Evolutionary conservation across 2,329 filamentous ascomycete genomes (phyloP), one percentile per base, ranked within the genome.

Genomic region (Laburnicola sp.): DNA sequence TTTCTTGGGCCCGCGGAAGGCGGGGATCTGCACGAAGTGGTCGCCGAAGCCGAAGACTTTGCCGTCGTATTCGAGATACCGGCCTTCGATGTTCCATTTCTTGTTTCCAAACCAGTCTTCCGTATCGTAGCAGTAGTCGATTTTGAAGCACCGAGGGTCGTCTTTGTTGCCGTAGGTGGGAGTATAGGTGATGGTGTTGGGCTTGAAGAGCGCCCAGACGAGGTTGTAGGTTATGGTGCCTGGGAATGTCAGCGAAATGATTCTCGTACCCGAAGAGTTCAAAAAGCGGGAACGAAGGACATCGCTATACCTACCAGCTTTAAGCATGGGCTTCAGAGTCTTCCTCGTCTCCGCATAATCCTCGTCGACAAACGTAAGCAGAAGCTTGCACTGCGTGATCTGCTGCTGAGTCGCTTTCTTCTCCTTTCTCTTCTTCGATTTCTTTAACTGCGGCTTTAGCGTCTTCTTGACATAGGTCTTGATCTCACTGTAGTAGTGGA

Each of bases 151-250:
- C 11, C 89, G 83, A 2, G 90, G 88, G 62, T 94, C 86, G 34
- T 93, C 88, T 10, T 80, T 75, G 31, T 84, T 85, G 2, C 88
- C 88, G 56, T 96, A 96, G 0, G 89, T 93, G 0, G 84, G 83
- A 0, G 87, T 78, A 68, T 87, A 93, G 1, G 85, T 87, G 21
- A 96, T 82, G 0, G 89, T 91, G 62, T 91, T 89, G 0, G 91
- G 91, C 65, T 94, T 95, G 81, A 88, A 95, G 3, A 96, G 75
- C 0, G 91, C 90, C 91, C 91, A 96, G 1, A 95, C 77, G 2
- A 95, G 80, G 50, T 96, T 90, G 61, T 92, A 96, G 0, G 90
- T 95, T 68, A 96, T 95, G 38, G 91, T 85, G 6, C 90, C 43
- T 45, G 7, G 2, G 7, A 23, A 26, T 2, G 21, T 44, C 8